Percentiles rank a stretch among this genome's conserved stretches.
These are phyloP conservation scores for Striga asiatica DNA, from an alignment of 257 asterid species.

Conservation along the genomic window DNA sequence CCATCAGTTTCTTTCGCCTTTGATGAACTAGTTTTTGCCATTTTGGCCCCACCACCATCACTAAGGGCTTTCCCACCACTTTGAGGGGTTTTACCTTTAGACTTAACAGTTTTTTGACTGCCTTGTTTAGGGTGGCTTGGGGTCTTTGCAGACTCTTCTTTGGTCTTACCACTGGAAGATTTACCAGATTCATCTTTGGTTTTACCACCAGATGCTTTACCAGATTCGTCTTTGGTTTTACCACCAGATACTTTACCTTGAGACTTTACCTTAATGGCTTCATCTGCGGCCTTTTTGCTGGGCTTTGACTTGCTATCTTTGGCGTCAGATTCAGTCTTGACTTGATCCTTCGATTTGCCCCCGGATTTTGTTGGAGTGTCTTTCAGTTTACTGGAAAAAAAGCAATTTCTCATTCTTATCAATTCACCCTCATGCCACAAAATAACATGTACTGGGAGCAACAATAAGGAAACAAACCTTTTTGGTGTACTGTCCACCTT, in stretches of 20 bases:
- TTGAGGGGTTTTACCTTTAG: slow-evolving; percentile 39
- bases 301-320: slow-evolving; percentile 32
- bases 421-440: background rate
- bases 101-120: slow-evolving; percentile 29
- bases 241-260: slow-evolving; percentile 24
- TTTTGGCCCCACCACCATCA: slow-evolving; percentile 23
- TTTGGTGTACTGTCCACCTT: slow-evolving; percentile 41
- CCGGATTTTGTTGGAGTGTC: slow-evolving; percentile 37
- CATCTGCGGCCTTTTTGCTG: slow-evolving; percentile 33
- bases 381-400: slow-evolving; percentile 39
- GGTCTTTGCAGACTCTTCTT: slow-evolving; percentile 34
- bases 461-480: slow-evolving; percentile 33
- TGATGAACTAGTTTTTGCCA: slow-evolving; percentile 38
- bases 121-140: slow-evolving; percentile 41
- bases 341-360: slow-evolving; percentile 37
- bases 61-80: slow-evolving; percentile 26
- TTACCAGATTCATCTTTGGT: slow-evolving; percentile 49
- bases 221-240: slow-evolving; percentile 32
- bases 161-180: no score
- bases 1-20: slow-evolving; percentile 44
- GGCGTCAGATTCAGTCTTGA: slow-evolving; percentile 28
- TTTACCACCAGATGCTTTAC: slow-evolving; percentile 27
- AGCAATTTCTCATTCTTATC: slow-evolving; percentile 20
- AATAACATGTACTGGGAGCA: background rate
- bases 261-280: slow-evolving; percentile 13